Evolutionary conservation across 1,284 basidiomycete genomes (phyloP).

Genomic region (Mrakiaceae sp.): DNA sequence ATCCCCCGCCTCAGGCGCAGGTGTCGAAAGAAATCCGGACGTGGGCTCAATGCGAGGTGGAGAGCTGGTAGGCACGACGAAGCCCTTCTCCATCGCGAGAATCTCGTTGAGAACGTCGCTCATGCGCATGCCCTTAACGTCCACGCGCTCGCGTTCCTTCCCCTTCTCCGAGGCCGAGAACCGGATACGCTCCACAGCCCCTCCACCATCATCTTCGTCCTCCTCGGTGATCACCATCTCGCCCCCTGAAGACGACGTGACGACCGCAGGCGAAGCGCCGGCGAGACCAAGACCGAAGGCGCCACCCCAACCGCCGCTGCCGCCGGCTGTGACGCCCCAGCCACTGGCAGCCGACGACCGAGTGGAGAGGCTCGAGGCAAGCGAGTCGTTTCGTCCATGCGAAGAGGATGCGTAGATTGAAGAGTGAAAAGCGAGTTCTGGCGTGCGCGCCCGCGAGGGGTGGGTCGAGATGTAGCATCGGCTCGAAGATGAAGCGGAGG

Average conservation of each 20-base stretch:
- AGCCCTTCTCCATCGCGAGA: slow-evolving; percentile 34
- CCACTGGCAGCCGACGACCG: slow-evolving; percentile 4
- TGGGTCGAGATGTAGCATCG: slow-evolving; percentile 11
- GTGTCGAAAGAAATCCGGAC: too few relatives aligned
- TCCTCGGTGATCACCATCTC: neutral
- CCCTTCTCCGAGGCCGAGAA: neutral
- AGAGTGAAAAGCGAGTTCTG: too few relatives aligned
- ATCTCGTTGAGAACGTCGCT: slow-evolving; percentile 35
- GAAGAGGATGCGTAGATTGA: too few relatives aligned
- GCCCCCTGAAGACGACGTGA: too few relatives aligned
- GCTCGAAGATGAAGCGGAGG: neutral
- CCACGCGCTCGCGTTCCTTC: neutral
- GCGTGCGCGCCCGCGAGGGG: slow-evolving; percentile 3
- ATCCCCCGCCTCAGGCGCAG: too few relatives aligned
- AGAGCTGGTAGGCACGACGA: slow-evolving; percentile 19
- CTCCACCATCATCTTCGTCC: slow-evolving; percentile 5
- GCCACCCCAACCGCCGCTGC: slow-evolving; percentile 4
- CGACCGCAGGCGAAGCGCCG: too few relatives aligned
- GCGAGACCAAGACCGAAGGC: too few relatives aligned
- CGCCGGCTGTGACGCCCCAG: slow-evolving; percentile 1
- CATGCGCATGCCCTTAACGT: slow-evolving; percentile 28
- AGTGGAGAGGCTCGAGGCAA: slow-evolving; percentile 3
- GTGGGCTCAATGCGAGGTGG: too few relatives aligned
- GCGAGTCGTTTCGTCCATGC: slow-evolving; percentile 13
- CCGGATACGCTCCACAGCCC: slow-evolving; percentile 6